Conservation (phyloP, 2,329 filamentous ascomycete species). For the Magnaporthiopsis rhizophila region DNA sequence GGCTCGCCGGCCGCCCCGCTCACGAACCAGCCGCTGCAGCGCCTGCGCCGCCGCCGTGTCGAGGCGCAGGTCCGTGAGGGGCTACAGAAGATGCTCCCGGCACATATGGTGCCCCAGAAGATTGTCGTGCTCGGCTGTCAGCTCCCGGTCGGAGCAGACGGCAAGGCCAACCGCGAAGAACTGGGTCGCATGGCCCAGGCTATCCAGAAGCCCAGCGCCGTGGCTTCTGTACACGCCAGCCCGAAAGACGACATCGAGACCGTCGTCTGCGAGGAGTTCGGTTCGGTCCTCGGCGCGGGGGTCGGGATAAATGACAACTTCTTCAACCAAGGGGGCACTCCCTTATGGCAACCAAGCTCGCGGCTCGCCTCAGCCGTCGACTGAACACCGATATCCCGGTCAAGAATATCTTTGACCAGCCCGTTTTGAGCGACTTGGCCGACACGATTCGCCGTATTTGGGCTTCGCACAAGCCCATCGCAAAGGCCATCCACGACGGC, state of each 20-base stretch:
- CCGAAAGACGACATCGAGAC: background rate
- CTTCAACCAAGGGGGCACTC: constrained; percentile 1
- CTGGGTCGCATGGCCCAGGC: constrained; percentile 19
- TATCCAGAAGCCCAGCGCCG: background rate
- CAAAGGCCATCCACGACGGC: background rate
- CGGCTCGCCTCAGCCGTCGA: background rate
- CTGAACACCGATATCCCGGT: background rate
- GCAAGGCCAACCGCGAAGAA: constrained; percentile 49
- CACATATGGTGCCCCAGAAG: constrained; percentile 52
- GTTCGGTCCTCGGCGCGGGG: background rate
- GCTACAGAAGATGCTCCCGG: constrained; percentile 34
- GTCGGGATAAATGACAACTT: background rate
- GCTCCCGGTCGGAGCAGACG: constrained; percentile 50
- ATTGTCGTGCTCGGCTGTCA: constrained; percentile 35
- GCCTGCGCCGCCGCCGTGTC: background rate
- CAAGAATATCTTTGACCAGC: background rate
- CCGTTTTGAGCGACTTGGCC: background rate
- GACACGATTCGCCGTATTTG: background rate
- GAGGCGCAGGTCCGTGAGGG: background rate
- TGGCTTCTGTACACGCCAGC: background rate
- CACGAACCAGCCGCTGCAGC: background rate
- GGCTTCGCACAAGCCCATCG: background rate
- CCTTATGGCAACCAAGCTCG: background rate
- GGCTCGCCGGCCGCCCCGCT: background rate
- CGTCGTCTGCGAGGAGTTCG: background rate